Evolutionary conservation across 2,329 filamentous ascomycete genomes (phyloP), one percentile per base, ranked within the genome.

Genomic region (Fusarium luffae): DNA sequence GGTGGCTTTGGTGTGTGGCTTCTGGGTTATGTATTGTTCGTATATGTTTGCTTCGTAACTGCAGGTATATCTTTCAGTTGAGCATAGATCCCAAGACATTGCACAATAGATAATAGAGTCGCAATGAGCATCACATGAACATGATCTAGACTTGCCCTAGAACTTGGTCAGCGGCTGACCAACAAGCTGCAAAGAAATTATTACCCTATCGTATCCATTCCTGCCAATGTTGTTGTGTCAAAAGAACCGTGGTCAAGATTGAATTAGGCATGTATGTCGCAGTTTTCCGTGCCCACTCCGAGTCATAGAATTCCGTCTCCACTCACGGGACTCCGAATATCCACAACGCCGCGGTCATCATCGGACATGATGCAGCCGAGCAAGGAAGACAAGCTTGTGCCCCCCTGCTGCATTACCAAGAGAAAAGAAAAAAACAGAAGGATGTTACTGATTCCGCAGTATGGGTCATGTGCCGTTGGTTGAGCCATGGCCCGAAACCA

Each of bases 341-440:
- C 72, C 72, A 73, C 72, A 54, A 62, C 55, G 69, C 73, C 61
- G 67, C 73, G 71, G 73, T 59, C 71, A 73, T 58, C 59, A 55
- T 72, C 73, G 73, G 72, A 61, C 59, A 60, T 70, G 63, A 62
- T 57, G 56, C 54, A 58, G 48, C 30, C 37, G 25, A 42, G 27
- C 47, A 58, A 40, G 25, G 49, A 56, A 23, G 21, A 41, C 46
- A 54, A 46, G 47, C 16, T 25, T 47, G 42, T 28, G 13, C 12
- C 27, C 43, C 32, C 27, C 25, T 34, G 23, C 32, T 40, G 58
- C 50, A 40, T 60, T 58, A 32, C 58, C 23, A 48, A 60, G 42
- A 42, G 27, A 51, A 64, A 32, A 42, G 4, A 32, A 30, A 46
- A 27, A 27, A 27, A 5, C 2, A 4, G 8, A n/a, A 46, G 30